Evolutionary conservation across 78 protist species (phyloP).

Genomic region (Corallochytrium limacisporum): DNA sequence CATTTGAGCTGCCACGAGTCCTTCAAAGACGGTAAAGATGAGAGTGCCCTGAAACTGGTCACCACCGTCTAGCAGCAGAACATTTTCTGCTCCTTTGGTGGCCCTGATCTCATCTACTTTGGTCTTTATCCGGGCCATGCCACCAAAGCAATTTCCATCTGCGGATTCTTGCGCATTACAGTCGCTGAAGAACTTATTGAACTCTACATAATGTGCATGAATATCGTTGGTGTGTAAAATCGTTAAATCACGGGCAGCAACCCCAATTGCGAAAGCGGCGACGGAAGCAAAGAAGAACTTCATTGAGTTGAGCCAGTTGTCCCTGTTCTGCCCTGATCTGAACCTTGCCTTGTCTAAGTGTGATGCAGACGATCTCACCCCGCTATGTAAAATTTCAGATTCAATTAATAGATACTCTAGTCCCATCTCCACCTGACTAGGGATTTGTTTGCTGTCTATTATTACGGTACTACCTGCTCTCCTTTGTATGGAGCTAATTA

Average conservation of each 20-base stretch:
- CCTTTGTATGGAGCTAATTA: too few relatives aligned
- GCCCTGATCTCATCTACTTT: background rate
- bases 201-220: background rate
- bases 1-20: slow-evolving; percentile 1
- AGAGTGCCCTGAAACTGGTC: background rate
- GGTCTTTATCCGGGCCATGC: background rate
- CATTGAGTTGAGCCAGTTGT: too few relatives aligned
- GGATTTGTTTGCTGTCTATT: too few relatives aligned
- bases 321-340: too few relatives aligned
- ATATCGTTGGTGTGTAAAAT: background rate
- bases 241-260: background rate
- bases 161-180: background rate
- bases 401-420: too few relatives aligned
- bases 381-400: too few relatives aligned
- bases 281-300: too few relatives aligned
- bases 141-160: background rate
- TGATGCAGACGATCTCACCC: too few relatives aligned
- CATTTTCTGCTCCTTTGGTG: background rate
- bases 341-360: too few relatives aligned
- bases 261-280: too few relatives aligned
- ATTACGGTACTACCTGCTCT: too few relatives aligned
- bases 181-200: background rate
- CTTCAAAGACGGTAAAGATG: background rate
- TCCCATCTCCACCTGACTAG: too few relatives aligned
- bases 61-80: background rate